Conservation (phyloP, 805 yeast species). For the Geotrichum ghanense region DNA sequence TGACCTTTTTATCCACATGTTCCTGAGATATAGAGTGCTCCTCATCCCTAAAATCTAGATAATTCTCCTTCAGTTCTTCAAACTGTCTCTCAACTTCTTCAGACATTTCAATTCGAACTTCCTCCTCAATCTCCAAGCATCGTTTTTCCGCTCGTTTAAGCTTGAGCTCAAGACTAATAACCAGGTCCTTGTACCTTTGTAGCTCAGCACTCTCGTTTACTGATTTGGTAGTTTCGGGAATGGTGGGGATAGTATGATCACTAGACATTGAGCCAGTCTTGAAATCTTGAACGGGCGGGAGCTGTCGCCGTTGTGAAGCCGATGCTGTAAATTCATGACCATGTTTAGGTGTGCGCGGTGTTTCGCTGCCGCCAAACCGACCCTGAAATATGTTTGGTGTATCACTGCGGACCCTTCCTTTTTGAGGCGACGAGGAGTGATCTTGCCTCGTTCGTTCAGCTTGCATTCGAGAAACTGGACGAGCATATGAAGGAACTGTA, state of each 20-base stretch:
- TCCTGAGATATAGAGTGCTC: conserved; percentile 10
- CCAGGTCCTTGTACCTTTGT: background rate
- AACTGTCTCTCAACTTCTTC: conserved; percentile 21
- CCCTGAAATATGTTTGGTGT: background rate
- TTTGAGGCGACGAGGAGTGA: background rate
- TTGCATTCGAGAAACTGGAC: background rate
- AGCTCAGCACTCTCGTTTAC: background rate
- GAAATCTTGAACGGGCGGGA: conserved; percentile 1
- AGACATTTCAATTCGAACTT: conserved; percentile 20
- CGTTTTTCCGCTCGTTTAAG: conserved; percentile 11
- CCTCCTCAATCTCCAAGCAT: conserved; percentile 13
- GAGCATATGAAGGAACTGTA: background rate
- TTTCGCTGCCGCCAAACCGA: background rate
- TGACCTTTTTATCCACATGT: conserved; percentile 16
- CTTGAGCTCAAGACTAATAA: conserved; percentile 14
- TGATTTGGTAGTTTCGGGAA: background rate
- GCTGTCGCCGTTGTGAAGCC: conserved; percentile 4
- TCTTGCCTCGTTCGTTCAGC: background rate
- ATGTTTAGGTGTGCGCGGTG: background rate
- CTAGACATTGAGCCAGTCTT: background rate
- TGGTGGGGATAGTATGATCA: background rate
- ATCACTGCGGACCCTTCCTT: background rate
- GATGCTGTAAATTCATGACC: background rate
- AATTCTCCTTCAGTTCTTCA: conserved; percentile 17
- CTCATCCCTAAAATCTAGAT: conserved; percentile 15